Base-by-base conservation (phyloP, 345 rosid genomes). In the Brassica incana region DNA sequence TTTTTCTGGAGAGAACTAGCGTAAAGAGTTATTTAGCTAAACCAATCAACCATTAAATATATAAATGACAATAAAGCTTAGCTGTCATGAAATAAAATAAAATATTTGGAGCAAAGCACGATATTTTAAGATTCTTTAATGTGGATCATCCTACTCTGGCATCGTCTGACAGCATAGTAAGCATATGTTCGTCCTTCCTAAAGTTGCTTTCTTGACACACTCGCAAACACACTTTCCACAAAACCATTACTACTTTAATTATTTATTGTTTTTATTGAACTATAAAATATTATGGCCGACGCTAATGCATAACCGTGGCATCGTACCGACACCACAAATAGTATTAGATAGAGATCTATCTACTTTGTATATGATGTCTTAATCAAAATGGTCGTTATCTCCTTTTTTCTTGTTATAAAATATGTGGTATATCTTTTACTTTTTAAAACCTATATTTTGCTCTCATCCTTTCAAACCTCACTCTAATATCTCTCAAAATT, bases 221-320 rank as follows among this genome's bases (percentile, higher is more conserved):
- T 40, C 65, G 5, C 30, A 8, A 58, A 69, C n/a, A 65, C 76
- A 3, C 29, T 60, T 16, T 16, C 15, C 10, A 40, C 7, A 10
- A 56, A 45, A 65, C 76, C 68, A 54, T 35, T 63, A 56, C 7
- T 79, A 18, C 5, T 56, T 33, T 61, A 10, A 9, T 40, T 68
- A 52, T 3, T 52, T 12, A 7, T 79, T 14, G 2, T 18, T 61
- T 36, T 48, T 33, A 1, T 43, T 23, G 20, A 35, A n/a, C 8
- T 16, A 63, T 72, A 70, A 40, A 80, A 40, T 64, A 58, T 5
- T 30, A 9, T 75, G 83, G 76, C 79, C 79, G 83, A 80, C 80
- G 65, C 68, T 71, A 69, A 65, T 48, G 72, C 78, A 69, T 74
- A 80, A 63, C 71, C 71, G 76, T 74, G 75, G 83, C 83, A 74